phyloP scores from a whole-genome alignment of 2,329 filamentous ascomycete genomes.

The Phyllachora maydis region DNA sequence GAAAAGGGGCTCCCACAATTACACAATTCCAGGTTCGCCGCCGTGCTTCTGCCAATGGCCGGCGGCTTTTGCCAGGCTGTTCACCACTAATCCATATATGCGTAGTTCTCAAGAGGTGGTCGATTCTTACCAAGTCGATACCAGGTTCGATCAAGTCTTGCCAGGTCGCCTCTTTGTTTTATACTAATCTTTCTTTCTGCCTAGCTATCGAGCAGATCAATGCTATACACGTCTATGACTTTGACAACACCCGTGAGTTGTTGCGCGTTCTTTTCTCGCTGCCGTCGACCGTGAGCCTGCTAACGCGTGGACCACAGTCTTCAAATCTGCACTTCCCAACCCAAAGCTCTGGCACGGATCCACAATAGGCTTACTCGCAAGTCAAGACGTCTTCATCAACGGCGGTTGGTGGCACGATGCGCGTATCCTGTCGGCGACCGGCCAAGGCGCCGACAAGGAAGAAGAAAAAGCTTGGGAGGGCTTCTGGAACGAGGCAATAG shows the following conservation, averaged over 20 bases:
- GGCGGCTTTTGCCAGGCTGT: too few relatives aligned
- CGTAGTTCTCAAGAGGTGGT: too few relatives aligned
- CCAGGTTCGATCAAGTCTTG: slow-evolving; percentile 31
- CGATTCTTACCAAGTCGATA: slow-evolving; percentile 50
- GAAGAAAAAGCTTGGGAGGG: slow-evolving; percentile 71
- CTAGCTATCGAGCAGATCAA: slow-evolving; percentile 47
- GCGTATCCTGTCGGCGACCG: slow-evolving; percentile 68
- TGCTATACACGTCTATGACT: slow-evolving; percentile 84
- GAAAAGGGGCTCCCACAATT: too few relatives aligned
- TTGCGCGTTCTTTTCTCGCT: slow-evolving; percentile 1
- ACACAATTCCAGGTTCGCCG: too few relatives aligned
- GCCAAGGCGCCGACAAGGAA: slow-evolving; percentile 62
- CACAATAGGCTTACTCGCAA: slow-evolving; percentile 59
- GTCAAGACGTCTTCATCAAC: slow-evolving; percentile 54
- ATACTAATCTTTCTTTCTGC: too few relatives aligned
- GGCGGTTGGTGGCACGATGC: slow-evolving; percentile 97
- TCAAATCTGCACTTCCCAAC: slow-evolving; percentile 80
- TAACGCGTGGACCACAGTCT: slow-evolving; percentile 45
- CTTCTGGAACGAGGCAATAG: slow-evolving; percentile 92
- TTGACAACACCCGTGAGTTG: slow-evolving; percentile 94
- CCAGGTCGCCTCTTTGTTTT: too few relatives aligned
- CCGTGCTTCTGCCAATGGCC: too few relatives aligned
- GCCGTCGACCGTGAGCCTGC: too few relatives aligned
- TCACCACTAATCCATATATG: too few relatives aligned
- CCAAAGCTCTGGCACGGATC: slow-evolving; percentile 64